Percentiles rank a stretch among this genome's conserved stretches.
phyloP scores from a whole-genome alignment of 148 eudicot genomes.

The Chenopodium berlandieri region DNA sequence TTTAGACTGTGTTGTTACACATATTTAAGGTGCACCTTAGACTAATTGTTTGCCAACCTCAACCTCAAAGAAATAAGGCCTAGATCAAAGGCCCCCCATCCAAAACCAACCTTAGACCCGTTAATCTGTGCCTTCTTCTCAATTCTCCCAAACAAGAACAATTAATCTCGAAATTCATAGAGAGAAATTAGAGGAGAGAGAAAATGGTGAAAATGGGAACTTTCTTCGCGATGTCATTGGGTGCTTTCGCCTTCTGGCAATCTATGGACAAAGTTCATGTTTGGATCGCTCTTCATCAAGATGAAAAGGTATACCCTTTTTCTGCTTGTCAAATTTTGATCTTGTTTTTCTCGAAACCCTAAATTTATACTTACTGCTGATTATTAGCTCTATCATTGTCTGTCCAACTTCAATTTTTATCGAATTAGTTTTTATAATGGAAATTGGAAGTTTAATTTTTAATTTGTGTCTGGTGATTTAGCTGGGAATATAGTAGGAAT shows the following conservation, averaged over 20 bases:
- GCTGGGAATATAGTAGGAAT: not conserved
- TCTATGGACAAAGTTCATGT: constrained; percentile 94
- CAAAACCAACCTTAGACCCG: not conserved
- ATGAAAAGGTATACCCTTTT: constrained; percentile 62
- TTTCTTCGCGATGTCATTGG: constrained; percentile 75
- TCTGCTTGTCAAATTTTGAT: not conserved
- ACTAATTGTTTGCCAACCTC: no score
- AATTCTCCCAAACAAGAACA: not conserved
- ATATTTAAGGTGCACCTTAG: no score
- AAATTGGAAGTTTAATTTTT: not conserved
- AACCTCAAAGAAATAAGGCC: no score
- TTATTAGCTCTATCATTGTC: not conserved
- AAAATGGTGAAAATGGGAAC: constrained; percentile 73
- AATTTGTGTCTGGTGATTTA: not conserved
- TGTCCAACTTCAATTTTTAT: not conserved
- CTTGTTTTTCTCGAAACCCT: constrained; percentile 23
- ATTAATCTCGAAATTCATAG: not conserved
- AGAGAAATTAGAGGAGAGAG: not conserved
- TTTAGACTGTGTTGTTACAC: no score
- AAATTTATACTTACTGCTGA: not conserved
- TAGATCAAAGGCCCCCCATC: no score
- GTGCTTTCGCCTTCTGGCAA: constrained; percentile 83
- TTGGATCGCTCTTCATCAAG: constrained; percentile 96
- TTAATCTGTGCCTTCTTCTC: no score
- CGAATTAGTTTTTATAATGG: not conserved